Conservation (phyloP, 1,284 basidiomycete genomes). For the Naganishia sp. region DNA sequence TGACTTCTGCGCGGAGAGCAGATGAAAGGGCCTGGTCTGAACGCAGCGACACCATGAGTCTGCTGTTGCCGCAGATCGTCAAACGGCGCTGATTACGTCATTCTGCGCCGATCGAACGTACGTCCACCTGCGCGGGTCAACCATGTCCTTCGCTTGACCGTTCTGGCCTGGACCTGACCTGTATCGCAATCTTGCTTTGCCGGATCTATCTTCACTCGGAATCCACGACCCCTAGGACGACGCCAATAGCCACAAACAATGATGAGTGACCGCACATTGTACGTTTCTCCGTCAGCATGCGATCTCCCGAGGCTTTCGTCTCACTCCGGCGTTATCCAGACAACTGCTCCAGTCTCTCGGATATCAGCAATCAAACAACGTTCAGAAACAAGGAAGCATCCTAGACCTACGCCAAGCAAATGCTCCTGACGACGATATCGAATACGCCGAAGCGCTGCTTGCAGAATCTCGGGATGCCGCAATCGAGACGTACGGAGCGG, state of each 20-base stretch:
- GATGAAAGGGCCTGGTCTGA: no score
- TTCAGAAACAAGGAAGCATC: not conserved
- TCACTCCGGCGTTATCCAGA: not conserved
- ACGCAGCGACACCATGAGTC: no score
- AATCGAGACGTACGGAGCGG: constrained; percentile 9
- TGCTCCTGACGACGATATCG: not conserved
- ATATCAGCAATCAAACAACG: not conserved
- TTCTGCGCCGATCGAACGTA: no score
- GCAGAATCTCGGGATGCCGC: constrained; percentile 7
- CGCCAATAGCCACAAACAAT: not conserved
- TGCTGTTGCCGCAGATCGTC: no score
- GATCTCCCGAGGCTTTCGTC: not conserved
- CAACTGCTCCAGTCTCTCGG: constrained; percentile 16
- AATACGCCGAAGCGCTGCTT: not conserved
- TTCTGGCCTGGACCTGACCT: no score
- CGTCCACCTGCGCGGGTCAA: no score
- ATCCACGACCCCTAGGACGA: no score
- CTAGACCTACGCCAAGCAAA: constrained; percentile 6
- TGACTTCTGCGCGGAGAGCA: no score
- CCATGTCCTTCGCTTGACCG: no score
- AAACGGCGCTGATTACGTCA: no score
- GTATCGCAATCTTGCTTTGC: no score
- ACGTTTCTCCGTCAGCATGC: not conserved
- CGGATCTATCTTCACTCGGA: no score
- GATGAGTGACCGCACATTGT: not conserved